A percentile compares a stretch with the other conserved stretches of the same genome.
phyloP scores from a whole-genome alignment of 192 early-diverging fungal genomes.

The Backusella luteola region DNA sequence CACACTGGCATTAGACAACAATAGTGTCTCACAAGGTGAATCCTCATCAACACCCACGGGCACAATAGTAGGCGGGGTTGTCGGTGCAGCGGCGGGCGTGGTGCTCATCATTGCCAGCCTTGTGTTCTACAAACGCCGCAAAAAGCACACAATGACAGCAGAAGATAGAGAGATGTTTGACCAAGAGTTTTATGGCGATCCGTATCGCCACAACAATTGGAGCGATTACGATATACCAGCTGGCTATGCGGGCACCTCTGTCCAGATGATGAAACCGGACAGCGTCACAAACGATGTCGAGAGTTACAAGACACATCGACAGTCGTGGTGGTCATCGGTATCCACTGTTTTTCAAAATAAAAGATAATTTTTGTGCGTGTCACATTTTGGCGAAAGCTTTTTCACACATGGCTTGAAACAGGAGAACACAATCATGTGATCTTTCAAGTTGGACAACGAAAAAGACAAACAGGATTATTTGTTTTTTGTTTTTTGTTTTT shows the following conservation, averaged over 20 bases:
- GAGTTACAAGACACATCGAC: neutral
- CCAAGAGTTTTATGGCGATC: conserved; percentile 15
- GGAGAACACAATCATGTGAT: conserved; percentile 7
- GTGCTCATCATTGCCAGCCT: neutral
- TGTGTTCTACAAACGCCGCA: conserved; percentile 9
- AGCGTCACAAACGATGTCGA: neutral
- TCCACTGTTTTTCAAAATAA: neutral
- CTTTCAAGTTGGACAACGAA: neutral
- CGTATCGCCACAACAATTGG: neutral
- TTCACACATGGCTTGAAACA: neutral
- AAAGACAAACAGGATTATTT: neutral
- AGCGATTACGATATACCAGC: neutral
- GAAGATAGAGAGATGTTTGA: neutral
- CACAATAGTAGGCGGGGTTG: conserved; percentile 9
- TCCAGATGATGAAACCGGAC: neutral
- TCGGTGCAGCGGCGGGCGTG: conserved; percentile 5
- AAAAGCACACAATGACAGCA: neutral
- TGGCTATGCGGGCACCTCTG: neutral
- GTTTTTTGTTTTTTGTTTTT: neutral
- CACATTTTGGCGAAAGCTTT: neutral
- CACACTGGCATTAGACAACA: neutral
- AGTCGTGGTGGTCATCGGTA: conserved; percentile 5
- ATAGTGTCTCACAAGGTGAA: neutral
- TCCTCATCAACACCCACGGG: neutral
- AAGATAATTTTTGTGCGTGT: neutral